Conservation (phyloP, 2,329 filamentous ascomycete genomes). For the Pseudogymnoascus sp. region DNA sequence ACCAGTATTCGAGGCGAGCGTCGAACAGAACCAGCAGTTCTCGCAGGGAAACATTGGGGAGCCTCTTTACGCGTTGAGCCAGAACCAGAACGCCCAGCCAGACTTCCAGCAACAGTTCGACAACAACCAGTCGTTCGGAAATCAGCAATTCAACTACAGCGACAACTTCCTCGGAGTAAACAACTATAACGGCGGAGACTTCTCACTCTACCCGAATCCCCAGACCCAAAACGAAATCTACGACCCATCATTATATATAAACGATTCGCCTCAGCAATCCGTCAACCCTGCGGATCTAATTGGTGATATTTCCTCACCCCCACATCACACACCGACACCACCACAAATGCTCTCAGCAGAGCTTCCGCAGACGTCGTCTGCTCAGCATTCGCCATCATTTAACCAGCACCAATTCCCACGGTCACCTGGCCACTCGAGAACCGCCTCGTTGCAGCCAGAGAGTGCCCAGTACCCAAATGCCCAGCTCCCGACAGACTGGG, state of each 20-base stretch:
- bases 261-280: constrained; percentile 36
- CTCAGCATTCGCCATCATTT: constrained; percentile 9
- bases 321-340: constrained; percentile 22
- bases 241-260: constrained; percentile 53
- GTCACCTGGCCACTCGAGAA: constrained; percentile 25
- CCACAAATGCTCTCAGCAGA: constrained; percentile 20
- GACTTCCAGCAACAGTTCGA: constrained; percentile 24
- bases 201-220: constrained; percentile 53
- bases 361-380: constrained; percentile 7
- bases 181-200: constrained; percentile 48
- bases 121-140: constrained; percentile 37
- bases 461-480: constrained; percentile 41
- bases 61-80: constrained; percentile 18
- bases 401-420: constrained; percentile 22
- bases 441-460: constrained; percentile 27
- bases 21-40: constrained; percentile 30
- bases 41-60: constrained; percentile 22
- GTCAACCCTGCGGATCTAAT: constrained; percentile 38
- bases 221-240: constrained; percentile 48
- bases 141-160: constrained; percentile 36
- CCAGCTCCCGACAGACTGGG: constrained; percentile 47
- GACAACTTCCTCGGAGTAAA: constrained; percentile 38
- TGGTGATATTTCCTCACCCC: constrained; percentile 40
- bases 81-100: constrained; percentile 20
- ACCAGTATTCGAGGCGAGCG: constrained; percentile 31